Conservation (phyloP, 164 flowering plant genomes). For the Vitis cinerea region DNA sequence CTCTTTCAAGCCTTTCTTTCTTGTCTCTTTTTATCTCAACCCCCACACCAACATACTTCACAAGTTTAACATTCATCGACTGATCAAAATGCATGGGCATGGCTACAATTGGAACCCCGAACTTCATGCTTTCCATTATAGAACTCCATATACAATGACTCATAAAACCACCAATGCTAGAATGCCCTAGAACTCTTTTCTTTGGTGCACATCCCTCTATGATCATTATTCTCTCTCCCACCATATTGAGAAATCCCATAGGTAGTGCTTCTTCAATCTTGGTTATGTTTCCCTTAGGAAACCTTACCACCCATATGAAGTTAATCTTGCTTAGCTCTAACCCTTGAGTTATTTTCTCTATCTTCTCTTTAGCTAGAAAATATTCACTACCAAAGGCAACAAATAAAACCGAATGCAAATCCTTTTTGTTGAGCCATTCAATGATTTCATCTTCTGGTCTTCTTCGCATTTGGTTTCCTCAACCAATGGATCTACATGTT, state of each 20-base stretch:
- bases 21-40: not conserved
- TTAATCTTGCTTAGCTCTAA: no score
- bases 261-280: constrained; percentile 13
- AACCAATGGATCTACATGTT: constrained; percentile 16
- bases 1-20: constrained; percentile 4
- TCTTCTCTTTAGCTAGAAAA: no score
- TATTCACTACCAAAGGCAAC: no score
- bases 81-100: constrained; percentile 28
- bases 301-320: constrained; percentile 31
- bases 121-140: constrained; percentile 19
- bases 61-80: constrained; percentile 17
- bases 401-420: not conserved
- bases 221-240: constrained; percentile 15
- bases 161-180: constrained; percentile 26
- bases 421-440: constrained; percentile 8
- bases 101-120: constrained; percentile 24
- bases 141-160: constrained; percentile 36
- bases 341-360: no score
- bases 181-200: constrained; percentile 8
- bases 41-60: constrained; percentile 18
- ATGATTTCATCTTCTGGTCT: not conserved
- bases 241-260: constrained; percentile 4
- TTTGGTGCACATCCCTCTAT: constrained; percentile 26
- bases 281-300: constrained; percentile 9
- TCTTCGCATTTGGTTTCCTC: not conserved